phyloP scores from a whole-genome alignment of 2,329 filamentous ascomycete species.

The Penicillium carneum region DNA sequence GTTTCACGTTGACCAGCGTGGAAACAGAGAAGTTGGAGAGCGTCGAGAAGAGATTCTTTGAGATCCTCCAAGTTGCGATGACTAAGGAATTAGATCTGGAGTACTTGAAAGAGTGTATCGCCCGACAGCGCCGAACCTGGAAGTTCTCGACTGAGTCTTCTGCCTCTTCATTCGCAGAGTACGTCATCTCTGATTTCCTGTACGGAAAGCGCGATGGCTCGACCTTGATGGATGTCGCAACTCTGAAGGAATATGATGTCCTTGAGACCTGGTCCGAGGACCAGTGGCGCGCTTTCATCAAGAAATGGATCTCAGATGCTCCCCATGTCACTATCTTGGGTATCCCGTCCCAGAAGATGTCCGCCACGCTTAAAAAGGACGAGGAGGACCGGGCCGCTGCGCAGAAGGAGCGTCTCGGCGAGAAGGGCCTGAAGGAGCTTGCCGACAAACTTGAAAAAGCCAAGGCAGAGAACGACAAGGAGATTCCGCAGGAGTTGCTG shows the following conservation, averaged over 20 bases:
- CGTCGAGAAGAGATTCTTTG: conserved; percentile 84
- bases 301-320: conserved; percentile 83
- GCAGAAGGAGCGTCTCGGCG: conserved; percentile 78
- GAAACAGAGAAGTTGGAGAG: conserved; percentile 82
- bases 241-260: conserved; percentile 65
- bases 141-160: conserved; percentile 84
- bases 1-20: conserved; percentile 84
- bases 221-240: conserved; percentile 67
- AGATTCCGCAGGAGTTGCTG: conserved; percentile 82
- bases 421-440: conserved; percentile 79
- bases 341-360: conserved; percentile 79
- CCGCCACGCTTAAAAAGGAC: conserved; percentile 79
- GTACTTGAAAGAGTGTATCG: conserved; percentile 87
- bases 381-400: conserved; percentile 80
- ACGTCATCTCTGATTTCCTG: conserved; percentile 89
- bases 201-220: conserved; percentile 87
- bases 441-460: conserved; percentile 79
- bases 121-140: conserved; percentile 78
- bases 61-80: conserved; percentile 81
- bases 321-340: conserved; percentile 87
- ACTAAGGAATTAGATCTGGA: conserved; percentile 81
- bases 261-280: conserved; percentile 81
- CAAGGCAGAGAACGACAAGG: conserved; percentile 84
- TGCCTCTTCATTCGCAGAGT: conserved; percentile 79
- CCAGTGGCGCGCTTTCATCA: conserved; percentile 83